Conservation (phyloP, 768 basidiomycete genomes). For the Amanita subjunquillea region DNA sequence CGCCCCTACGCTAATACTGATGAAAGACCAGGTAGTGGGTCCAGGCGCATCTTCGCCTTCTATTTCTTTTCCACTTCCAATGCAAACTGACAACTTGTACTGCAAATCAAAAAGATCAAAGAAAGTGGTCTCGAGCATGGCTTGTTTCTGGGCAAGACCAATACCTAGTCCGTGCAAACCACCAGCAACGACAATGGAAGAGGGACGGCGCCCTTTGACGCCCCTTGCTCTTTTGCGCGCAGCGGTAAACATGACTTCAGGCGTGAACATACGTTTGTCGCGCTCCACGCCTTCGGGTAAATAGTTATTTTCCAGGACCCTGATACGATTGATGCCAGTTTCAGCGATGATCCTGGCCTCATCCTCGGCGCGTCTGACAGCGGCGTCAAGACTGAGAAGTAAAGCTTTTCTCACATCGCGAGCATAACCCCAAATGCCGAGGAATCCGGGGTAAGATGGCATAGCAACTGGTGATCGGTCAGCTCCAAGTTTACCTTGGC, state of each 20-base stretch:
- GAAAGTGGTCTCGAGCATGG: constrained; percentile 71
- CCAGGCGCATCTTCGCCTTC: constrained; percentile 28
- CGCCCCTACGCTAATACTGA: constrained; percentile 75
- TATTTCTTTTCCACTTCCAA: constrained; percentile 37
- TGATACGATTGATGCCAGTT: constrained; percentile 55
- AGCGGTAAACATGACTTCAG: constrained; percentile 93
- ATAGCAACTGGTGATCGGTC: constrained; percentile 35
- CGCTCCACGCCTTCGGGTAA: constrained; percentile 78
- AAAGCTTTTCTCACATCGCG: constrained; percentile 67
- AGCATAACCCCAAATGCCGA: constrained; percentile 81
- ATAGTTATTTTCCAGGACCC: constrained; percentile 61
- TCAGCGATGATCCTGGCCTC: constrained; percentile 66
- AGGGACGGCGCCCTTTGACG: constrained; percentile 25
- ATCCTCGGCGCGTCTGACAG: constrained; percentile 72
- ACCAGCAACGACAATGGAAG: constrained; percentile 57
- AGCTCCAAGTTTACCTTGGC: constrained; percentile 61
- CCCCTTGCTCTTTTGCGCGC: constrained; percentile 33
- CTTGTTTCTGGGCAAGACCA: constrained; percentile 66
- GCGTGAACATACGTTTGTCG: constrained; percentile 78
- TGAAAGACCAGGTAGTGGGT: constrained; percentile 58
- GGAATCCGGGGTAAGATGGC: constrained; percentile 76
- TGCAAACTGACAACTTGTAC: constrained; percentile 65
- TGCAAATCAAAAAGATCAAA: constrained; percentile 82
- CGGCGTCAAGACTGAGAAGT: constrained; percentile 73
- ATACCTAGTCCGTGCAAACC: constrained; percentile 75